A percentile compares a stretch with the other conserved stretches of the same genome.
phyloP scores from a whole-genome alignment of 1,284 basidiomycete species.

The Binderoboletus segoi region DNA sequence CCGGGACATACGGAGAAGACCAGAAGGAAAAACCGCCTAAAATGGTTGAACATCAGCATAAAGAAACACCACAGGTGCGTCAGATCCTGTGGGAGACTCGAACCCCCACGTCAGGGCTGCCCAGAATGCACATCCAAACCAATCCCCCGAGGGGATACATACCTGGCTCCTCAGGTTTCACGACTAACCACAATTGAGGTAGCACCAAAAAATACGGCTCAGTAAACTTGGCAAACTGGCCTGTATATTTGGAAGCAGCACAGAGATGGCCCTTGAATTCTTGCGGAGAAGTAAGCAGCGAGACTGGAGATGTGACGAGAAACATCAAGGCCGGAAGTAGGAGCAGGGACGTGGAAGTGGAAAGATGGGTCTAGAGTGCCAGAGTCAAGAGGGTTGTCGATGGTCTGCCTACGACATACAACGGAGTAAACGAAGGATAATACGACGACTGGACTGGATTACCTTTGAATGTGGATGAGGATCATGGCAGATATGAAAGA shows the following conservation, averaged over 20 bases:
- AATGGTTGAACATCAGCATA: constrained; percentile 99
- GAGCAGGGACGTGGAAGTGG: constrained; percentile 71
- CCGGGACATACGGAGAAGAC: constrained; percentile 88
- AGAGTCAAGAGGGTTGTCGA: constrained; percentile 64
- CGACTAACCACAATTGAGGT: constrained; percentile 44
- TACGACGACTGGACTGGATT: constrained; percentile 9
- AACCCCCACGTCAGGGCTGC: constrained; percentile 39
- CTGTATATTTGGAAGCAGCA: constrained; percentile 41
- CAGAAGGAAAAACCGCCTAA: constrained; percentile 92
- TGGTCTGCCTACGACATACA: constrained; percentile 47
- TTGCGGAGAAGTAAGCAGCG: constrained; percentile 64
- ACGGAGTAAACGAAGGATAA: background rate
- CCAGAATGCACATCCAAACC: background rate
- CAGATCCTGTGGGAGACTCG: constrained; percentile 80
- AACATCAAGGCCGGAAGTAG: constrained; percentile 71
- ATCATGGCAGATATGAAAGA: constrained; percentile 76
- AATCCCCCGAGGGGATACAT: constrained; percentile 33
- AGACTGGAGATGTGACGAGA: constrained; percentile 58
- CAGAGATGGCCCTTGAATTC: constrained; percentile 43
- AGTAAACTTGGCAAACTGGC: constrained; percentile 57
- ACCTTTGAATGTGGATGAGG: constrained; percentile 79
- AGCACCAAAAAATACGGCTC: constrained; percentile 43
- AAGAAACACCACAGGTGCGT: constrained; percentile 99
- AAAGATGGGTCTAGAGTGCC: constrained; percentile 71
- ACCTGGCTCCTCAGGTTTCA: constrained; percentile 87